phyloP scores from a whole-genome alignment of 371 early-diverging fungal genomes.

The Rhizopus arrhizus region DNA sequence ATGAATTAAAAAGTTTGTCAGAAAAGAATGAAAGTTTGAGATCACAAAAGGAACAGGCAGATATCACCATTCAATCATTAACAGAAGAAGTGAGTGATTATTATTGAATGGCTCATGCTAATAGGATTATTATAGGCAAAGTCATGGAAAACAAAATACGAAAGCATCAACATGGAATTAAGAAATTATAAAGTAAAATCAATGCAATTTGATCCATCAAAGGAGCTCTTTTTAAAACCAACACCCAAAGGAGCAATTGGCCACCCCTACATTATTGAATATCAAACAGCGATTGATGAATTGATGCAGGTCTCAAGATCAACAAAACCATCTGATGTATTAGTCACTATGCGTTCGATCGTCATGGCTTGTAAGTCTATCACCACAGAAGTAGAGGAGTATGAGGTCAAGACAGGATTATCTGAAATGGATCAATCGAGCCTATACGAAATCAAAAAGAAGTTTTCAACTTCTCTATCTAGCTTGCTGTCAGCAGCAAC shows the following conservation, averaged over 20 bases:
- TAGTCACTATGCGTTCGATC: constrained; percentile 81
- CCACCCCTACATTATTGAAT: constrained; percentile 65
- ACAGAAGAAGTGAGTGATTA: constrained; percentile 24
- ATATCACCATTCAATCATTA: constrained; percentile 28
- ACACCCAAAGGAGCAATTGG: constrained; percentile 68
- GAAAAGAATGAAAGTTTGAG: constrained; percentile 63
- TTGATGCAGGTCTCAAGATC: constrained; percentile 68
- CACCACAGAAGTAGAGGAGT: constrained; percentile 79
- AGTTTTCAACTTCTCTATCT: constrained; percentile 70
- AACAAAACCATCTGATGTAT: constrained; percentile 71
- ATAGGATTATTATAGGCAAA: constrained; percentile 17
- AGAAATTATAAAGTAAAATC: constrained; percentile 50
- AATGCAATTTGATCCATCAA: constrained; percentile 44
- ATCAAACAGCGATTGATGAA: constrained; percentile 81
- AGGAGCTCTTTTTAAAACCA: constrained; percentile 41
- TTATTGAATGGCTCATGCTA: too few relatives aligned
- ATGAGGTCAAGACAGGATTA: constrained; percentile 46
- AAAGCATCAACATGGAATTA: constrained; percentile 47
- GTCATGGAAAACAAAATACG: constrained; percentile 53
- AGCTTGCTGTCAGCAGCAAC: constrained; percentile 77
- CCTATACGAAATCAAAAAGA: constrained; percentile 49
- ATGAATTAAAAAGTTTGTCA: constrained; percentile 68
- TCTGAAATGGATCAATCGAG: constrained; percentile 29
- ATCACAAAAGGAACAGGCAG: constrained; percentile 47
- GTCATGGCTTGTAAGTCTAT: constrained; percentile 82